Conservation (phyloP, 352 stramenopile species). For the Salisapilia sapeloensis region DNA sequence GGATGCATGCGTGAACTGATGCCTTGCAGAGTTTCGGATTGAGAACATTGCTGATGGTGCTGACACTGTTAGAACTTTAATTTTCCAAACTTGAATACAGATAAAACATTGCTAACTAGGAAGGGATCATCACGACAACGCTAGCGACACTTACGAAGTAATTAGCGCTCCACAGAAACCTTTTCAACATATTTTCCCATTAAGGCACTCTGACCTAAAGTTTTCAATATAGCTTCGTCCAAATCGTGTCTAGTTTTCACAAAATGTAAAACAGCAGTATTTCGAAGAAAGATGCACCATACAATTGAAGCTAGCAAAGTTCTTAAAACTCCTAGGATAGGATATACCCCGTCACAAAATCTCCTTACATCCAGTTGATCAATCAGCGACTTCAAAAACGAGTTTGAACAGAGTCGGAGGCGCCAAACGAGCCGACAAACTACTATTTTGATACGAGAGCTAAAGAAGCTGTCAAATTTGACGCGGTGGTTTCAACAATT, state of each 20-base stretch:
- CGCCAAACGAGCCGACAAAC: no score
- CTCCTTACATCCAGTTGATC: no score
- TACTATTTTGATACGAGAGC: no score
- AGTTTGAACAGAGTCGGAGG: no score
- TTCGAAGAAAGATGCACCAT: conserved; percentile 5
- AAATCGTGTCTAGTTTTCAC: background rate
- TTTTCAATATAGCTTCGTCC: conserved; percentile 6
- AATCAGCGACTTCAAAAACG: no score
- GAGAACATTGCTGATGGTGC: conserved; percentile 4
- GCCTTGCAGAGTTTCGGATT: conserved; percentile 4
- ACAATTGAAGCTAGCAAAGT: conserved; percentile 3
- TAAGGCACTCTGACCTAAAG: conserved; percentile 2
- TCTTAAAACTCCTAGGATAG: conserved; percentile 5
- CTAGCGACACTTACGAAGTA: conserved; percentile 10
- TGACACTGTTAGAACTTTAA: conserved; percentile 1
- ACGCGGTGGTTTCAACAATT: no score
- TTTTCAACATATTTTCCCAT: conserved; percentile 1
- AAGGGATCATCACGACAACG: conserved; percentile 7
- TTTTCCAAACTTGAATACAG: conserved; percentile 6
- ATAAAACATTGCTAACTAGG: conserved; percentile 5
- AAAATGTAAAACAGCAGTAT: conserved; percentile 1
- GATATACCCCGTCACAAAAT: no score
- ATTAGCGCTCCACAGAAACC: no score
- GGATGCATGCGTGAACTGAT: conserved; percentile 11
- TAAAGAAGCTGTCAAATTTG: no score